These are phyloP conservation scores for Dorcoceras hygrometricum DNA, from an alignment of 257 asterid species.

Conservation along the genomic window DNA sequence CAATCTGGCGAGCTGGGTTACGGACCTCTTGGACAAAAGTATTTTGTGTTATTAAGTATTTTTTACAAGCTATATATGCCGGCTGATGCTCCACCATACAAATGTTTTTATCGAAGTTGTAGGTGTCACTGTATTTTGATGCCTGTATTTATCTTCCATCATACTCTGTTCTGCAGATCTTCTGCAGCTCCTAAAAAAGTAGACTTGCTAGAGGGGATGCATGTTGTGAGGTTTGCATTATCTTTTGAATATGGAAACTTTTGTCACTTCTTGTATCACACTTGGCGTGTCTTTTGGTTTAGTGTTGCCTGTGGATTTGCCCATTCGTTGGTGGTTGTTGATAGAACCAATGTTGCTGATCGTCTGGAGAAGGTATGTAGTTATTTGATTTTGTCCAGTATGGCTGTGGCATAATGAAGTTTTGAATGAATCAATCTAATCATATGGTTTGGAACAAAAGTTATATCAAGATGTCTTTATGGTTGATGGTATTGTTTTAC, in stretches of 20 bases:
- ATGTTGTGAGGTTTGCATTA: conserved; percentile 64
- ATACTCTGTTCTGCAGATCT: conserved; percentile 74
- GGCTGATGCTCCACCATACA: not conserved
- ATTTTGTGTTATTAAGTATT: conserved; percentile 26
- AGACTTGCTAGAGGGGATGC: conserved; percentile 89
- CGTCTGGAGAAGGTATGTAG: conserved; percentile 66
- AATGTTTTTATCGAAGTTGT: not conserved
- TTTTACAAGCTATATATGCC: conserved; percentile 20
- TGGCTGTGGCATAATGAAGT: not conserved
- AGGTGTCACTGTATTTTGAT: conserved; percentile 1
- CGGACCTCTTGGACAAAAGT: conserved; percentile 92
- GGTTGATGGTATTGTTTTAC: too few relatives aligned
- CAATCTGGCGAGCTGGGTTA: conserved; percentile 97
- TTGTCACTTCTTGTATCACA: not conserved
- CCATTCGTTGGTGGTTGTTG: conserved; percentile 78
- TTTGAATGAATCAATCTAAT: not conserved
- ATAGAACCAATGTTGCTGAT: conserved; percentile 62
- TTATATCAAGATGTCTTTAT: too few relatives aligned
- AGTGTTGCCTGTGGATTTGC: conserved; percentile 97
- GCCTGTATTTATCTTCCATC: conserved; percentile 19
- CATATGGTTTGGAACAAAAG: not conserved
- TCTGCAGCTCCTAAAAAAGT: conserved; percentile 92
- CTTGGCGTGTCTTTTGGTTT: conserved; percentile 19
- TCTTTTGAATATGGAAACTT: not conserved
- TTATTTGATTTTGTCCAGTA: conserved; percentile 4